A percentile compares a stretch with the other conserved stretches of the same genome.
These are phyloP conservation scores for Xylaria sp. DNA, from an alignment of 2,329 filamentous ascomycete genomes.

Conservation along the genomic window DNA sequence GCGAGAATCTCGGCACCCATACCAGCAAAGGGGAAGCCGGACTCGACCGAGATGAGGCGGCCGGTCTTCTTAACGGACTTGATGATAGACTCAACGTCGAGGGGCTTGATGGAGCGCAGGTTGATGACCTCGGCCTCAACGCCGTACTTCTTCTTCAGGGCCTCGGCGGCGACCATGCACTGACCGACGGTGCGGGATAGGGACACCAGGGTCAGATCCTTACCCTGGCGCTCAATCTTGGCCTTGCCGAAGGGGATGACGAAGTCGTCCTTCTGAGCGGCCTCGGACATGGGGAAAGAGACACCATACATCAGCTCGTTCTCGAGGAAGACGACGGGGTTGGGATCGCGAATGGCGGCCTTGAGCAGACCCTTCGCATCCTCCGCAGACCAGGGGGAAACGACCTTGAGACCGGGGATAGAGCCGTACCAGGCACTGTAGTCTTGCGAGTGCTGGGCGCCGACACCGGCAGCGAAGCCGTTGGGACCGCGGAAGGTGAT, in stretches of 20 bases:
- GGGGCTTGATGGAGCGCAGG: slow-evolving; percentile 94
- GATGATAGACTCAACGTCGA: slow-evolving; percentile 94
- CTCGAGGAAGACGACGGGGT: slow-evolving; percentile 92
- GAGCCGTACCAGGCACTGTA: slow-evolving; percentile 99
- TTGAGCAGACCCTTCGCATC: slow-evolving; percentile 98
- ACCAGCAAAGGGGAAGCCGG: slow-evolving; percentile 94
- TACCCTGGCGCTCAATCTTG: slow-evolving; percentile 96
- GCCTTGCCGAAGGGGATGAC: slow-evolving; percentile 98
- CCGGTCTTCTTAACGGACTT: slow-evolving; percentile 99
- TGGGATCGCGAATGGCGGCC: slow-evolving; percentile 97
- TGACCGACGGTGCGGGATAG: slow-evolving; percentile 96
- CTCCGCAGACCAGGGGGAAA: slow-evolving; percentile 94
- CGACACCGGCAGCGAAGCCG: slow-evolving; percentile 95
- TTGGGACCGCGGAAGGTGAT: slow-evolving; percentile 99
- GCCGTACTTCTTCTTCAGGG: slow-evolving; percentile 95
- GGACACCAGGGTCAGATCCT: slow-evolving; percentile 94
- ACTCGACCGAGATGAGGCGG: slow-evolving; percentile 90
- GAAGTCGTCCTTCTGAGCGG: slow-evolving; percentile 94
- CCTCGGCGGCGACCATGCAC: slow-evolving; percentile 86
- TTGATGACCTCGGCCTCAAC: slow-evolving; percentile 98
- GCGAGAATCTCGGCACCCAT: slow-evolving; percentile 93
- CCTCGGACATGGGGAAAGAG: slow-evolving; percentile 96
- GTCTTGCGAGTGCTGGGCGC: slow-evolving; percentile 97
- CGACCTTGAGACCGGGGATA: slow-evolving; percentile 97
- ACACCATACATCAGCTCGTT: slow-evolving; percentile 95